A percentile compares a stretch with the other conserved stretches of the same genome.
phyloP scores from a whole-genome alignment of 2,329 filamentous ascomycete genomes.

The Sporothrix variecibatus region DNA sequence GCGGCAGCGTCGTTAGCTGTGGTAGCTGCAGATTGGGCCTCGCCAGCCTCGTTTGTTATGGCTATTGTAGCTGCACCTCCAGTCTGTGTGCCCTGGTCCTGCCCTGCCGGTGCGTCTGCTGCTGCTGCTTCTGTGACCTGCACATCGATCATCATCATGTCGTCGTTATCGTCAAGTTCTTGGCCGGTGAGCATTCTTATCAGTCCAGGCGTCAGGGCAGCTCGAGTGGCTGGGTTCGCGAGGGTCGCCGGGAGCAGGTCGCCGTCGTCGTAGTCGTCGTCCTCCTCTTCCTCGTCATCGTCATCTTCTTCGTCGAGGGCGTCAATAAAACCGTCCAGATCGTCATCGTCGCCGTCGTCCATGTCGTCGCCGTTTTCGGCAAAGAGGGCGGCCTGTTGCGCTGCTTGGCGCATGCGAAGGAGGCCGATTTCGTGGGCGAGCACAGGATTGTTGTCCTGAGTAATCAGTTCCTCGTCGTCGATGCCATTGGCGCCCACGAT shows the following conservation, averaged over 20 bases:
- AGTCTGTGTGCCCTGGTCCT: neutral
- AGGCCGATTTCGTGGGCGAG: slow-evolving; percentile 43
- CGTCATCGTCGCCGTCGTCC: slow-evolving; percentile 60
- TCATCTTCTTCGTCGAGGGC: slow-evolving; percentile 31
- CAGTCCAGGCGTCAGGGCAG: neutral
- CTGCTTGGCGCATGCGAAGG: slow-evolving; percentile 36
- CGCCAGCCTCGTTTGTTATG: neutral
- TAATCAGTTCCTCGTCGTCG: slow-evolving; percentile 74
- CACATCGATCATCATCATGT: slow-evolving; percentile 61
- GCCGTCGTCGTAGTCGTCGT: slow-evolving; percentile 23
- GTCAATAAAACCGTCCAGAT: slow-evolving; percentile 36
- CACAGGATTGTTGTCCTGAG: slow-evolving; percentile 46
- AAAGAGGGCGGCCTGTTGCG: slow-evolving; percentile 37
- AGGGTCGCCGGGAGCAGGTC: slow-evolving; percentile 34
- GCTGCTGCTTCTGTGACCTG: slow-evolving; percentile 43
- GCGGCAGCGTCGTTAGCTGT: neutral
- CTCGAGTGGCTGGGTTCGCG: slow-evolving; percentile 41
- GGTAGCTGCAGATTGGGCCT: neutral
- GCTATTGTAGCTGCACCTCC: neutral
- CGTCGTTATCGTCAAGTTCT: slow-evolving; percentile 39
- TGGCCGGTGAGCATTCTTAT: neutral
- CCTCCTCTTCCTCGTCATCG: slow-evolving; percentile 36
- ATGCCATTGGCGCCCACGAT: slow-evolving; percentile 76
- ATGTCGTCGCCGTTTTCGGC: slow-evolving; percentile 48
- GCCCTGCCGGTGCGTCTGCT: neutral